Percentiles rank a stretch among this genome's conserved stretches.
phyloP scores from a whole-genome alignment of 1,284 basidiomycete genomes.

The Hortiboletus rubellus region DNA sequence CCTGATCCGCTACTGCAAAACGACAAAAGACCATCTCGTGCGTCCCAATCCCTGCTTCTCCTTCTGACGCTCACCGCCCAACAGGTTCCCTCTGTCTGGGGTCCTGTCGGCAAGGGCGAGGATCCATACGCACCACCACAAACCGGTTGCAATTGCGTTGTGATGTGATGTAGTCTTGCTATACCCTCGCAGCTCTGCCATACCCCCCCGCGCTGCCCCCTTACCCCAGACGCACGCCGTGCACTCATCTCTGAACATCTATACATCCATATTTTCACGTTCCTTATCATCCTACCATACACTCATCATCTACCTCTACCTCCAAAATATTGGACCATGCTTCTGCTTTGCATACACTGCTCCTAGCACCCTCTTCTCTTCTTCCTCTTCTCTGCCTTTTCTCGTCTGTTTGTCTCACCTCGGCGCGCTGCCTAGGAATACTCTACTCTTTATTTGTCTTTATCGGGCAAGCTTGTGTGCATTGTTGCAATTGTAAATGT shows the following conservation, averaged over 20 bases:
- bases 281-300: constrained; percentile 34
- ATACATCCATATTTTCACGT: constrained; percentile 22
- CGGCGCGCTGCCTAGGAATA: constrained; percentile 23
- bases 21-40: constrained; percentile 73
- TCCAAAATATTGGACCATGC: constrained; percentile 32
- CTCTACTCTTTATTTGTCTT: constrained; percentile 36
- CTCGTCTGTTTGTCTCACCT: background rate
- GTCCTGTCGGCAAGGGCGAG: constrained; percentile 84
- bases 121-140: constrained; percentile 81
- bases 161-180: constrained; percentile 33
- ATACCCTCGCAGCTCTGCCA: constrained; percentile 34
- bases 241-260: constrained; percentile 21
- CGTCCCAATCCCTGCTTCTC: constrained; percentile 23
- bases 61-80: constrained; percentile 1
- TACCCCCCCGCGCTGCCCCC: constrained; percentile 24
- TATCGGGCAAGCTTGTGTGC: constrained; percentile 32
- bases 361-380: constrained; percentile 6
- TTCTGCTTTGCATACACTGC: constrained; percentile 29
- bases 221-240: constrained; percentile 13
- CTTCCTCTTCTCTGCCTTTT: background rate
- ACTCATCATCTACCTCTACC: constrained; percentile 17
- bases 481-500: constrained; percentile 33
- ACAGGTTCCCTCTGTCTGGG: constrained; percentile 90
- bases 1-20: constrained; percentile 74
- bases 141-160: constrained; percentile 34